These are phyloP conservation scores for Aspergillus sergii DNA, from an alignment of 2,329 filamentous ascomycete species.

Conservation along the genomic window DNA sequence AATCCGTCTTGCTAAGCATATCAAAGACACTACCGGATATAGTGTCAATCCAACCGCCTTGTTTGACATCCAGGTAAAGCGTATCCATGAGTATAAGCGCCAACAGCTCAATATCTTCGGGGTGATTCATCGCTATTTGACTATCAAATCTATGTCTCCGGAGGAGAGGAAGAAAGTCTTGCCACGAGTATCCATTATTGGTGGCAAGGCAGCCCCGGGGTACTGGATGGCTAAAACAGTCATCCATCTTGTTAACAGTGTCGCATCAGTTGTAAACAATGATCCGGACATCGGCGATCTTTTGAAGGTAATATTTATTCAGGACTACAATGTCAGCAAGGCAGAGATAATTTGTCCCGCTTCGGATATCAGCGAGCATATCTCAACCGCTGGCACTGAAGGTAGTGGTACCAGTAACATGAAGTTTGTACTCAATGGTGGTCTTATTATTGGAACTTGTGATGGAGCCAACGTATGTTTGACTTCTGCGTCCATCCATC, in stretches of 20 bases:
- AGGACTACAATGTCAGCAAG: conserved; percentile 99
- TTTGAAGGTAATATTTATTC: conserved; percentile 94
- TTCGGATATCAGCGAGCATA: conserved; percentile 96
- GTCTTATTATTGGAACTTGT: conserved; percentile 95
- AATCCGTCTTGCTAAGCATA: conserved; percentile 85
- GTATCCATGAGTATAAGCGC: conserved; percentile 98
- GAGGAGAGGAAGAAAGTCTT: conserved; percentile 84
- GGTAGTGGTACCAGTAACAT: conserved; percentile 92
- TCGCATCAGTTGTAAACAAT: conserved; percentile 86
- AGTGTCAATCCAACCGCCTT: conserved; percentile 83
- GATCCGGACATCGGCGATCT: conserved; percentile 90
- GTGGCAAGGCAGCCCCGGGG: conserved; percentile 94
- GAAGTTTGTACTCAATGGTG: conserved; percentile 98
- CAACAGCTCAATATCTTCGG: conserved; percentile 99
- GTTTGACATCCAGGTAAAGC: conserved; percentile 98
- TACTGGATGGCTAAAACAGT: conserved; percentile 99
- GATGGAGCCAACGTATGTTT: conserved; percentile 89
- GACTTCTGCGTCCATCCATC: background rate
- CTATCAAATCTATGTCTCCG: conserved; percentile 79
- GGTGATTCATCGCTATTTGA: conserved; percentile 90
- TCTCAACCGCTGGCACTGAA: conserved; percentile 95
- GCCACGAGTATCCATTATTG: conserved; percentile 92
- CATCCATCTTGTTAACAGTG: conserved; percentile 93
- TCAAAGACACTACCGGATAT: conserved; percentile 78
- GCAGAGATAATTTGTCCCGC: conserved; percentile 95